Percentiles rank a stretch among this genome's conserved stretches.
Evolutionary conservation across 1,139 yeast species (phyloP).

Genomic region (Magnusiomyces paraingens): DNA sequence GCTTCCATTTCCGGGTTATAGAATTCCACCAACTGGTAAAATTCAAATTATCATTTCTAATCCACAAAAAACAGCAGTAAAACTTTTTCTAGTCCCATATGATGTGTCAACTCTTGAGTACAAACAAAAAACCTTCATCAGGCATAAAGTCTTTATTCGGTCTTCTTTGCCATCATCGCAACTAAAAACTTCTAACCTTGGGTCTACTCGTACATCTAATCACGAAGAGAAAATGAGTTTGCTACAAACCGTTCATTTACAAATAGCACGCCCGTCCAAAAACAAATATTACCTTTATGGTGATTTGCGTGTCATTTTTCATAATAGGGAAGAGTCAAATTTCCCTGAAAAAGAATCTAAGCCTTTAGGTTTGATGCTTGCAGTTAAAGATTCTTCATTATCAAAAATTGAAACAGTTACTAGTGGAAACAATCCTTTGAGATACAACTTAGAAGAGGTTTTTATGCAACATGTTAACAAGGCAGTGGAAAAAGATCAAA

Average conservation of each 20-base stretch:
- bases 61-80: conserved; percentile 36
- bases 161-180: conserved; percentile 9
- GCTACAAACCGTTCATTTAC: conserved; percentile 33
- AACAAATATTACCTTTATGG: conserved; percentile 36
- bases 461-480: background rate
- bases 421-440: conserved; percentile 5
- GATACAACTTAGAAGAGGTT: background rate
- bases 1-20: conserved; percentile 34
- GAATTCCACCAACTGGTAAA: conserved; percentile 38
- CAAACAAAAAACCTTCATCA: conserved; percentile 31
- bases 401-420: conserved; percentile 6
- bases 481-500: background rate
- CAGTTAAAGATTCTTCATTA: conserved; percentile 6
- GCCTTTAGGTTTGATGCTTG: background rate
- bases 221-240: conserved; percentile 10
- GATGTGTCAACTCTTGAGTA: conserved; percentile 32
- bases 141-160: conserved; percentile 29
- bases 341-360: background rate
- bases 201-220: conserved; percentile 6
- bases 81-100: conserved; percentile 36
- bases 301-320: conserved; percentile 35
- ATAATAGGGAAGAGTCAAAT: conserved; percentile 25
- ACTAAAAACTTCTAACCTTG: conserved; percentile 6
- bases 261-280: conserved; percentile 29
- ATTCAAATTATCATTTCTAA: conserved; percentile 40